A percentile compares a stretch with the other conserved stretches of the same genome.
phyloP scores from a whole-genome alignment of 495 filamentous ascomycete species.

The Geopyxis carbonaria region DNA sequence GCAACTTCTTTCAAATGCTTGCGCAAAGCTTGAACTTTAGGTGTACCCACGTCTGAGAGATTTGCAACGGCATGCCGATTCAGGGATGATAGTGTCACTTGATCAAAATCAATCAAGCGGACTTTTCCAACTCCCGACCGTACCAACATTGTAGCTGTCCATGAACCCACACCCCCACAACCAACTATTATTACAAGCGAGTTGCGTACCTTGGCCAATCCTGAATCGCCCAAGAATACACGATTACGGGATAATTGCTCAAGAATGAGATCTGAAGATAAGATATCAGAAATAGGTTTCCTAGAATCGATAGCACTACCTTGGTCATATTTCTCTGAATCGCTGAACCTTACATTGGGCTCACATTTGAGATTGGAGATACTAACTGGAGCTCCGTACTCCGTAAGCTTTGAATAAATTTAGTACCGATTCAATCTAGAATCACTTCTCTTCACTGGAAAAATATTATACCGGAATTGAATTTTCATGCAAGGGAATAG shows the following conservation, averaged over 20 bases:
- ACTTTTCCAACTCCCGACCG: conserved; percentile 76
- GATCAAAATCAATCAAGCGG: conserved; percentile 92
- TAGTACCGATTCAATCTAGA: too few species aligned
- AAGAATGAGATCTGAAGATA: conserved; percentile 57
- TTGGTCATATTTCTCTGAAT: too few species aligned
- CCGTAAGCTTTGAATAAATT: conserved; percentile 48
- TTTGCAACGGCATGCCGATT: conserved; percentile 93
- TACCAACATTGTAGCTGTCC: conserved; percentile 68
- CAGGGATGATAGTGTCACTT: conserved; percentile 81
- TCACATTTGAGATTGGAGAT: conserved; percentile 36
- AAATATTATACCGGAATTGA: conserved; percentile 25
- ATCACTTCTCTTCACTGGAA: conserved; percentile 25
- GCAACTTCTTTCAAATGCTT: conserved; percentile 64
- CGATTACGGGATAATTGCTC: conserved; percentile 93
- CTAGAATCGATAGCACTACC: too few species aligned
- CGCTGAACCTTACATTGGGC: conserved; percentile 67
- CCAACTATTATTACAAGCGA: conserved; percentile 82
- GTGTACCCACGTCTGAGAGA: conserved; percentile 81
- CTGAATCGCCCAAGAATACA: conserved; percentile 72
- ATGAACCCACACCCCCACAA: conserved; percentile 87
- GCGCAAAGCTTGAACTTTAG: conserved; percentile 75
- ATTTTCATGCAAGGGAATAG: conserved; percentile 38
- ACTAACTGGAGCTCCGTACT: conserved; percentile 50
- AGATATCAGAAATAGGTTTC: conserved; percentile 38
- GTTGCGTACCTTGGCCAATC: conserved; percentile 57